Conservation (phyloP, 2,329 filamentous ascomycete genomes). For the Daldinia eschscholtzii region DNA sequence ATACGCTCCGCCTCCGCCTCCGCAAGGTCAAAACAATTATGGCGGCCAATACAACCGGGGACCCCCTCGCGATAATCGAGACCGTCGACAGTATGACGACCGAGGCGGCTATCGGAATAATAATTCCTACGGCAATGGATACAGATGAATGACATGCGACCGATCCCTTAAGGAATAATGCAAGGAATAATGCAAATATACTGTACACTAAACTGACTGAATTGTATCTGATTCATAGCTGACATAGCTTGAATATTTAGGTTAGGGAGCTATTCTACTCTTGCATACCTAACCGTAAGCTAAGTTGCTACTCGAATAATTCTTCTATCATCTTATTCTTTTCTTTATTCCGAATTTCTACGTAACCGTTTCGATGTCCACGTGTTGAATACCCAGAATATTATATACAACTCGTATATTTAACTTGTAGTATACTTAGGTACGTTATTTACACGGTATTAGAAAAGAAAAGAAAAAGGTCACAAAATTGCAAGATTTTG, state of each 20-base stretch:
- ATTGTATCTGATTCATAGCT: not conserved
- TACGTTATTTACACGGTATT: not conserved
- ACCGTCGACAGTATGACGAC: conserved; percentile 46
- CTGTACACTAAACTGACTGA: not conserved
- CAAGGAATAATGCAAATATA: too few relatives aligned
- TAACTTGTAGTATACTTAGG: not conserved
- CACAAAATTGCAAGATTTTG: not conserved
- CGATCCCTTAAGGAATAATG: not conserved
- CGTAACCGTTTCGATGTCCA: not conserved
- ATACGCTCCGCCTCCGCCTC: conserved; percentile 41
- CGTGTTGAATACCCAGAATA: not conserved
- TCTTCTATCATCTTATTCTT: not conserved
- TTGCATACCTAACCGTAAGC: not conserved
- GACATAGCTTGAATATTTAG: not conserved
- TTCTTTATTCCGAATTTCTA: not conserved
- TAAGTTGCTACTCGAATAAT: not conserved
- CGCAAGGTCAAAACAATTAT: conserved; percentile 40
- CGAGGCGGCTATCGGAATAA: conserved; percentile 46
- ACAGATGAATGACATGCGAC: conserved; percentile 15
- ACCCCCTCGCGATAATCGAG: conserved; percentile 43
- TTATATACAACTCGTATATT: not conserved
- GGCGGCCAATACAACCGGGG: conserved; percentile 47
- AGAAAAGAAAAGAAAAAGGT: not conserved
- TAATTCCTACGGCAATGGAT: conserved; percentile 31
- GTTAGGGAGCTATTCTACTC: not conserved